Conservation (phyloP, 805 yeast species). For the Wickerhamiella shivajii region DNA sequence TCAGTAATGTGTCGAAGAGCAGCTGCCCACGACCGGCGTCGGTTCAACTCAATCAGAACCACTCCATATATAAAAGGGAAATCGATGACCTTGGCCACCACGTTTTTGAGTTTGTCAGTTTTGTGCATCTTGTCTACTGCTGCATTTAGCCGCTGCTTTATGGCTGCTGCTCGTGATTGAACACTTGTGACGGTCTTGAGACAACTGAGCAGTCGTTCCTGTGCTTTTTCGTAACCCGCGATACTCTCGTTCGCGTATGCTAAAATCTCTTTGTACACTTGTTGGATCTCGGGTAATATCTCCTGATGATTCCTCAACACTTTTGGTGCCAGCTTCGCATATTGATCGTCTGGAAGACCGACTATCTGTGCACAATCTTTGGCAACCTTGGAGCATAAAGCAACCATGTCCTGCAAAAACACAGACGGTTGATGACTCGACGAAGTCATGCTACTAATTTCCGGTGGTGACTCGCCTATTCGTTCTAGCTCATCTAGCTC, state of each 20-base stretch:
- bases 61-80: conserved; percentile 27
- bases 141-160: background rate
- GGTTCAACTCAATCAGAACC: conserved; percentile 23
- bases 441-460: background rate
- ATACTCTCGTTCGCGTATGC: no score
- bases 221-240: no score
- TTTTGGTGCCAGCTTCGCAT: background rate
- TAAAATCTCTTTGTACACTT: background rate
- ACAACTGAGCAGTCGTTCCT: no score
- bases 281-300: background rate
- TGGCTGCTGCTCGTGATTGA: background rate
- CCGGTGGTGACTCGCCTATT: background rate
- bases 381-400: background rate
- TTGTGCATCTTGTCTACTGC: conserved; percentile 16
- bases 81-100: conserved; percentile 24
- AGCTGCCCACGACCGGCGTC: conserved; percentile 23
- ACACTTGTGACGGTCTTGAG: background rate
- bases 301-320: background rate
- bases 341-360: background rate
- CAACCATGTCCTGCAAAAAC: conserved; percentile 1
- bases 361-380: background rate
- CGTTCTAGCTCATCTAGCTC: background rate
- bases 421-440: background rate
- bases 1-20: conserved; percentile 29
- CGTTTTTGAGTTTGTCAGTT: conserved; percentile 20